Conservation (phyloP, 495 filamentous ascomycete genomes). For the Astrothelium subdiscretum region DNA sequence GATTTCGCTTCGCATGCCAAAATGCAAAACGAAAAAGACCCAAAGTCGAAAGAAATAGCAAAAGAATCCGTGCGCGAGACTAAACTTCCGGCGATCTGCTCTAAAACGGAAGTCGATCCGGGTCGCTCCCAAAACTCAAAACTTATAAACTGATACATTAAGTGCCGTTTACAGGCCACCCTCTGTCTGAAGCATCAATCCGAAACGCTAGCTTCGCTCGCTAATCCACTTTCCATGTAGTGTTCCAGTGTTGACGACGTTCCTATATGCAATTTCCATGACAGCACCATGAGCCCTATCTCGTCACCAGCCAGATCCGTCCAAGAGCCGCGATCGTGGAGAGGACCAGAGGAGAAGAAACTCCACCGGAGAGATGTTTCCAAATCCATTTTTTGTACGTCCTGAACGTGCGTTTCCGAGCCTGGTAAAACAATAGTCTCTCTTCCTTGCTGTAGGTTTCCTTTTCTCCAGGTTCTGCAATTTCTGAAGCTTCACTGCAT, state of each 20-base stretch:
- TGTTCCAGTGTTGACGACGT: background rate
- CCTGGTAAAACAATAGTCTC: background rate
- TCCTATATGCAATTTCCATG: background rate
- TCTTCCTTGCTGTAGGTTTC: background rate
- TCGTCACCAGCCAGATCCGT: background rate
- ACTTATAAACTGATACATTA: slow-evolving; percentile 1
- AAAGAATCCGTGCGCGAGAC: background rate
- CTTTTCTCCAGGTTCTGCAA: background rate
- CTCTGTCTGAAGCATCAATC: background rate
- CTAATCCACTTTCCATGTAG: background rate
- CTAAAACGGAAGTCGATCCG: background rate
- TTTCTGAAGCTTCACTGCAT: background rate
- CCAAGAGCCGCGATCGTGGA: background rate
- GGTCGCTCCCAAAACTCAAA: background rate
- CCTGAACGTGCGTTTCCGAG: background rate
- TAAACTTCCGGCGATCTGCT: background rate
- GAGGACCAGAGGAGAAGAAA: background rate
- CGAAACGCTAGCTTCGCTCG: background rate
- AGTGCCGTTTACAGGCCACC: background rate
- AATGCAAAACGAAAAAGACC: background rate
- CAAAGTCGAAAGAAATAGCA: background rate
- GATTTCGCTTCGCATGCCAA: background rate
- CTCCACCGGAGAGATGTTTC: background rate
- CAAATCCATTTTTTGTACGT: background rate
- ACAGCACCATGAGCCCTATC: background rate